These are phyloP conservation scores for Penicillium salamii DNA, from an alignment of 495 filamentous ascomycete species.

Conservation along the genomic window DNA sequence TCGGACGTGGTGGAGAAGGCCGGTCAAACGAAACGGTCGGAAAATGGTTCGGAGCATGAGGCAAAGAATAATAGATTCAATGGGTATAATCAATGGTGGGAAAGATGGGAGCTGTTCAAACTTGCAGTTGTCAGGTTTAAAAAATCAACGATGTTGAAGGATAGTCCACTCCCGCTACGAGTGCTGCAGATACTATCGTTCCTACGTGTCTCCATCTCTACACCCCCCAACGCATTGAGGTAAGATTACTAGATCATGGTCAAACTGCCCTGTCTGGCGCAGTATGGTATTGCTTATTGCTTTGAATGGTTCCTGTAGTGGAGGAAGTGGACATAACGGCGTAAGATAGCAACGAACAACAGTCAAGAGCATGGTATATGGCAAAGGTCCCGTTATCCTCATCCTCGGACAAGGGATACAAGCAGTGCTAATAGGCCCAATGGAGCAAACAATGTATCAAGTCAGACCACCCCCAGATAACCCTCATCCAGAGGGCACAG, in stretches of 20 bases:
- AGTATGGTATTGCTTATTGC: constrained; percentile 28
- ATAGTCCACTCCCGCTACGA: no score
- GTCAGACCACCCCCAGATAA: background rate
- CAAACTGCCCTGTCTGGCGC: constrained; percentile 14
- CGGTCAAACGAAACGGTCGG: constrained; percentile 1
- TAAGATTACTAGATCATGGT: constrained; percentile 3
- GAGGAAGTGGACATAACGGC: constrained; percentile 25
- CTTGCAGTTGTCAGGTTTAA: no score
- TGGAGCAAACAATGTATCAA: background rate
- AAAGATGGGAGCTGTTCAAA: no score
- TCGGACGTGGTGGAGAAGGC: constrained; percentile 26
- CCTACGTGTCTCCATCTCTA: no score
- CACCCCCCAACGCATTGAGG: no score
- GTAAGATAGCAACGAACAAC: constrained; percentile 15
- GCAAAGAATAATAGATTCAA: no score
- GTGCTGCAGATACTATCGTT: no score
- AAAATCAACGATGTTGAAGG: no score
- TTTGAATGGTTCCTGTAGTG: constrained; percentile 21
- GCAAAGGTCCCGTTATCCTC: background rate
- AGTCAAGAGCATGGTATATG: background rate
- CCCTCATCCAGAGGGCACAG: background rate
- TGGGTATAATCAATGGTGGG: no score
- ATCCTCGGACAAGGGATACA: background rate
- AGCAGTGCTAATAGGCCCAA: background rate
- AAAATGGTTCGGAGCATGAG: constrained; percentile 3